A percentile compares a stretch with the other conserved stretches of the same genome.
Evolutionary conservation across 2,329 filamentous ascomycete genomes (phyloP).

Genomic region (Zymoseptoria tritici): DNA sequence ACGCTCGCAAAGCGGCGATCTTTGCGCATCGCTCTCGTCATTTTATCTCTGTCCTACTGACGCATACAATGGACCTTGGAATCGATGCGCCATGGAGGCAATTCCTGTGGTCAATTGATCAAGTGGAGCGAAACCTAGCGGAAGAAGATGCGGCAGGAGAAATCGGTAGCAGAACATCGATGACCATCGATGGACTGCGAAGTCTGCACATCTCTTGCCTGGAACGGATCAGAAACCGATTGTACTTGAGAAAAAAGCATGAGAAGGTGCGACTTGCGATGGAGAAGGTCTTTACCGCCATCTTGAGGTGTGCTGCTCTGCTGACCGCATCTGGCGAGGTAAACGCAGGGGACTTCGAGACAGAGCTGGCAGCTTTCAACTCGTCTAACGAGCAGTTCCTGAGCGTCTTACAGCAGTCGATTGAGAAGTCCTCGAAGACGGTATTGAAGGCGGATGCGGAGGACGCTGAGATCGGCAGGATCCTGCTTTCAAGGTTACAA

Average conservation of each 20-base stretch:
- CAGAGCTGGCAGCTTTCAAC: slow-evolving; percentile 3
- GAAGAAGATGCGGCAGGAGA: slow-evolving; percentile 35
- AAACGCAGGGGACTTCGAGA: background rate
- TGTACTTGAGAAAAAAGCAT: slow-evolving; percentile 28
- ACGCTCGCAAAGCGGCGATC: background rate
- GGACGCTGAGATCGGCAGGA: slow-evolving; percentile 13
- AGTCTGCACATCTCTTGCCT: slow-evolving; percentile 24
- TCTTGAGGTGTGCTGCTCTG: slow-evolving; percentile 18
- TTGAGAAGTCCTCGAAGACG: slow-evolving; percentile 13
- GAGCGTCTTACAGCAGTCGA: slow-evolving; percentile 7
- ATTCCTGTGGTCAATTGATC: slow-evolving; percentile 60
- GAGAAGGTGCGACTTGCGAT: slow-evolving; percentile 17
- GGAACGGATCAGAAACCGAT: slow-evolving; percentile 23
- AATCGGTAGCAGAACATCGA: slow-evolving; percentile 6
- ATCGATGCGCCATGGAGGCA: slow-evolving; percentile 65
- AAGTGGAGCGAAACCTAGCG: slow-evolving; percentile 52
- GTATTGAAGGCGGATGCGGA: slow-evolving; percentile 1
- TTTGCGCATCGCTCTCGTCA: slow-evolving; percentile 74
- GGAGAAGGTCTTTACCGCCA: slow-evolving; percentile 19
- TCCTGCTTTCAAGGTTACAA: slow-evolving; percentile 16
- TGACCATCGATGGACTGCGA: slow-evolving; percentile 21
- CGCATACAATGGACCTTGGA: slow-evolving; percentile 74
- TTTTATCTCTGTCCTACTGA: slow-evolving; percentile 64
- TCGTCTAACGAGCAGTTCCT: slow-evolving; percentile 5
- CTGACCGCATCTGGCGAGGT: slow-evolving; percentile 1